Evolutionary conservation across 352 stramenopile genomes (phyloP), one percentile per base, ranked within the genome.

Genomic region (Thalassiosira ordinaria): DNA sequence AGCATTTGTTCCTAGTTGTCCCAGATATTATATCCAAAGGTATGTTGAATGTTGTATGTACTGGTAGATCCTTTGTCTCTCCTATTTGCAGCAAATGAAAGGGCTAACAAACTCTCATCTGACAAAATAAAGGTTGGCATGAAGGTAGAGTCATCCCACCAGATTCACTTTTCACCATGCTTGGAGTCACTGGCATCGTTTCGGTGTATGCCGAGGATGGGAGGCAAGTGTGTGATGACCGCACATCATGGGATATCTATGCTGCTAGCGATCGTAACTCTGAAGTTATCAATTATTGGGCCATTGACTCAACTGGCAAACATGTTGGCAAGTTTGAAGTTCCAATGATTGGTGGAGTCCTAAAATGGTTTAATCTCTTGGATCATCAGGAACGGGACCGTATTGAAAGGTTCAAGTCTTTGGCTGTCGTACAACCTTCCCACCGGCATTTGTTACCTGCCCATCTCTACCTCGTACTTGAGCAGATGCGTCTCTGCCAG

Each of bases 221-320:
- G 22, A 37, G 22, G 53, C 53, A 62, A 46, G 14, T 62, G 3
- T 2, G 53, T 26, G 53, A 39, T 46, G 53, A 62, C 13, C 27
- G n/a, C n/a, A 41, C 22, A 35, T 39, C 53, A 22, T 62, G 53
- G 53, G 53, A 62, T 24, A 62, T 62, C 53, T 62, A 41, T 24
- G 22, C 53, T 22, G 33, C 13, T 22, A 18, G 27, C 13, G 53
- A 14, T 24, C 20, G 1, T 9, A 16, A 62, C 29, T 5, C 51
- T n/a, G 5, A 2, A 8, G 18, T 18, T 26, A 24, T 62, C 27
- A 60, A 14, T 31, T 62, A 27, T 24, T 62, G 53, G 53, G 53
- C 53, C 9, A 24, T 62, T 46, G 13, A 39, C 53, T 1, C 2
- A 4, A 3, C 8, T 5, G 53, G 53, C 22, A 4, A 5, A 62